Conservation (phyloP, 1,139 yeast species). For the Martiniozyma asiatica region DNA sequence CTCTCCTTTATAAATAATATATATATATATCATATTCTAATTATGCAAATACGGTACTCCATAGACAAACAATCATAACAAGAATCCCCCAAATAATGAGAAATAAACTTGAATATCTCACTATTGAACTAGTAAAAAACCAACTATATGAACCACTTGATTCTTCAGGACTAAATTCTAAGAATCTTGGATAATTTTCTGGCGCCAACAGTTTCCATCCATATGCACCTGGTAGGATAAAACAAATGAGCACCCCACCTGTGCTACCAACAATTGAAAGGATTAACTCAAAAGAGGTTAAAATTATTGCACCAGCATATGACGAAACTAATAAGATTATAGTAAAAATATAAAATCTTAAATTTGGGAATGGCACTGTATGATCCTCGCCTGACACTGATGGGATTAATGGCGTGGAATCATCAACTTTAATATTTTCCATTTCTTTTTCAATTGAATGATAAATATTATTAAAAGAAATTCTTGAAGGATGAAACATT, state of each 20-base stretch:
- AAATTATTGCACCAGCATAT: slow-evolving; percentile 32
- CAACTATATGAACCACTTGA: slow-evolving; percentile 8
- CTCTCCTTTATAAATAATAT: neutral
- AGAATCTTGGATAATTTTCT: slow-evolving; percentile 12
- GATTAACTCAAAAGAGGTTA: slow-evolving; percentile 43
- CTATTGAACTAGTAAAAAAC: slow-evolving; percentile 14
- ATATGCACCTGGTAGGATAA: slow-evolving; percentile 47
- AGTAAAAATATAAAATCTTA: slow-evolving; percentile 38
- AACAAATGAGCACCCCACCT: slow-evolving; percentile 48
- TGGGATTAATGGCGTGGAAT: neutral
- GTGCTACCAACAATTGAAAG: slow-evolving; percentile 51
- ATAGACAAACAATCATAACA: slow-evolving; percentile 41
- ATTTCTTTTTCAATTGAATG: slow-evolving; percentile 32
- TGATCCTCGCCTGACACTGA: slow-evolving; percentile 2
- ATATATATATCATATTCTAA: neutral
- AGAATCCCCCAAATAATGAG: slow-evolving; percentile 43
- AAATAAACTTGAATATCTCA: slow-evolving; percentile 31
- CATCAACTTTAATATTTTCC: neutral
- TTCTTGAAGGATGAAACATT: slow-evolving; percentile 86
- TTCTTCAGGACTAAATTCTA: slow-evolving; percentile 15
- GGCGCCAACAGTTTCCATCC: slow-evolving; percentile 35
- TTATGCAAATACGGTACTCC: slow-evolving; percentile 16
- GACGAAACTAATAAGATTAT: slow-evolving; percentile 31
- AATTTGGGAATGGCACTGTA: slow-evolving; percentile 40
- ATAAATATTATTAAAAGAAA: slow-evolving; percentile 66